Percentiles rank a stretch among this genome's conserved stretches.
Evolutionary conservation across 2,329 filamentous ascomycete genomes (phyloP).

Genomic region (Hypomyces rosellus): DNA sequence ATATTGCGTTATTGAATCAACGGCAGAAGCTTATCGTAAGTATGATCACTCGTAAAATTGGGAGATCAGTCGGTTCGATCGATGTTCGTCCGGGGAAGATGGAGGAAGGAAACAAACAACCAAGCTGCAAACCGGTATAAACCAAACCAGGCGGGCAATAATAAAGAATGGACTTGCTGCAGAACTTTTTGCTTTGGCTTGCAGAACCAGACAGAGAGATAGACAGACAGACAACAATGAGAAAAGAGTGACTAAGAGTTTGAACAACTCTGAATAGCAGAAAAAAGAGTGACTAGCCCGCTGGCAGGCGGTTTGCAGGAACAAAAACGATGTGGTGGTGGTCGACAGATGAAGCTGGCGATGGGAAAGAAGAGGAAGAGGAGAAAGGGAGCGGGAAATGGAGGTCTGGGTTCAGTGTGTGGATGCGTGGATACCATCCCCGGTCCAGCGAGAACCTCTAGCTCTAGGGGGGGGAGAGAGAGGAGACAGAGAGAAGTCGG

Average conservation of each 20-base stretch:
- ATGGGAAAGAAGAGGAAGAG: conserved; percentile 23
- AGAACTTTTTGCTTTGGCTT: background rate
- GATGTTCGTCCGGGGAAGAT: conserved; percentile 3
- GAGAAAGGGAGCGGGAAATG: conserved; percentile 15
- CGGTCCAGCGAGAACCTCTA: conserved; percentile 3
- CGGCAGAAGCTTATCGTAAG: background rate
- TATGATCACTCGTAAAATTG: background rate
- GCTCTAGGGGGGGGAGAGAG: background rate
- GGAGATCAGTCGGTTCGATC: conserved; percentile 4
- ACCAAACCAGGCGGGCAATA: conserved; percentile 5
- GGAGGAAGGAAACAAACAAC: conserved; percentile 19
- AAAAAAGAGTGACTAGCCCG: conserved; percentile 53
- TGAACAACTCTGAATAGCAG: conserved; percentile 17
- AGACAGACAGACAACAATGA: conserved; percentile 4
- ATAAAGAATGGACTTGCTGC: conserved; percentile 9
- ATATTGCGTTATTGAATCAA: background rate
- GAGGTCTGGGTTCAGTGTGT: background rate
- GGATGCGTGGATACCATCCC: background rate
- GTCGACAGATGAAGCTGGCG: conserved; percentile 31
- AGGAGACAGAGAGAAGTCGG: background rate
- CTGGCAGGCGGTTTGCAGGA: conserved; percentile 41
- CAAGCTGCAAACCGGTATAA: conserved; percentile 5
- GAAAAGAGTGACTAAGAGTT: conserved; percentile 35
- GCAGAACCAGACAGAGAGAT: background rate
- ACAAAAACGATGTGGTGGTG: conserved; percentile 20